Conservation (phyloP, 176 grass and related monocot species). For the Coix lacrymajobi region DNA sequence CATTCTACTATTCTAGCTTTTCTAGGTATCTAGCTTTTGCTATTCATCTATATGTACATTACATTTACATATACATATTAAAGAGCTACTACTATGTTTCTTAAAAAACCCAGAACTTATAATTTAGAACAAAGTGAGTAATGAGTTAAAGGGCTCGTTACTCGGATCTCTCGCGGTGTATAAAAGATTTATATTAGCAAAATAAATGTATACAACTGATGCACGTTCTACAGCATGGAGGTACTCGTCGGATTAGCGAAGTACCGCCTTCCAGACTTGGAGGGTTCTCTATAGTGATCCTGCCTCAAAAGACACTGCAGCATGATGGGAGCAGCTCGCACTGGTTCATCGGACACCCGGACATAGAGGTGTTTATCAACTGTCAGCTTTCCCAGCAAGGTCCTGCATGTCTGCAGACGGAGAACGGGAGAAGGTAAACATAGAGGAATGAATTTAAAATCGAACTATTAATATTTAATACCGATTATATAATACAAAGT, state of each 20-base stretch:
- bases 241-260: constrained; percentile 72
- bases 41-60: too few relatives aligned
- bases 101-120: too few relatives aligned
- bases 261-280: constrained; percentile 42
- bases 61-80: too few relatives aligned
- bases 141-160: too few relatives aligned
- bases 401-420: constrained; percentile 58
- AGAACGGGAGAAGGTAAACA: background rate
- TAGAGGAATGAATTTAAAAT: background rate
- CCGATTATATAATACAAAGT: background rate
- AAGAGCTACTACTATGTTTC: too few relatives aligned
- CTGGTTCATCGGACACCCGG: constrained; percentile 39
- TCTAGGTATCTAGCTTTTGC: too few relatives aligned
- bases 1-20: too few relatives aligned
- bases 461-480: background rate
- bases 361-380: constrained; percentile 54
- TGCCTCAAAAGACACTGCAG: constrained; percentile 39
- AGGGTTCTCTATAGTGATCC: background rate
- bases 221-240: constrained; percentile 15
- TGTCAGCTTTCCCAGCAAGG: constrained; percentile 54
- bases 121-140: too few relatives aligned
- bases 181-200: too few relatives aligned
- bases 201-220: background rate
- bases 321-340: constrained; percentile 43
- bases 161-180: too few relatives aligned